A percentile compares a stretch with the other conserved stretches of the same genome.
Evolutionary conservation across 2,329 filamentous ascomycete species (phyloP).

Genomic region (Periglandula ipomoeae): DNA sequence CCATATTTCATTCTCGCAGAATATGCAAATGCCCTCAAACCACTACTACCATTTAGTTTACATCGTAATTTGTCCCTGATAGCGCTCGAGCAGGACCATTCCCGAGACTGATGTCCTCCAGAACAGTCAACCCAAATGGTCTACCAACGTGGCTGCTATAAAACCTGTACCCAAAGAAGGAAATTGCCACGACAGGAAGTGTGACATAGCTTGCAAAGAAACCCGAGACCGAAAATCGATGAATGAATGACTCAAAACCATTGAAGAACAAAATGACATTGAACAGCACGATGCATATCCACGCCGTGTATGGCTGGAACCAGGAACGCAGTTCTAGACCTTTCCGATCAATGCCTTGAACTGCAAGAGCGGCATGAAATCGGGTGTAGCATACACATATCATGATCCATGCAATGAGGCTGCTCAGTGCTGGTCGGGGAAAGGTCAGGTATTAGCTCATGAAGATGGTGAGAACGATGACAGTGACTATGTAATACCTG

Average conservation of each 20-base stretch:
- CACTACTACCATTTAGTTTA: neutral
- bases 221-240: neutral
- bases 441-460: no score
- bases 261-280: neutral
- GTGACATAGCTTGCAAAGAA: neutral
- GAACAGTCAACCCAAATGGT: neutral
- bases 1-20: no score
- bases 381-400: no score
- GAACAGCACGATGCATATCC: no score
- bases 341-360: no score
- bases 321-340: no score
- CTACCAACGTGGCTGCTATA: neutral
- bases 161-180: neutral
- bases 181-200: neutral
- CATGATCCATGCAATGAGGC: no score
- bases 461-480: no score
- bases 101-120: neutral
- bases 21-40: neutral
- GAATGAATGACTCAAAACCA: neutral
- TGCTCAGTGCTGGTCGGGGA: no score
- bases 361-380: neutral
- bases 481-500: no score
- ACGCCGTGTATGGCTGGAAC: no score
- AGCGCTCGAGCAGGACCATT: neutral
- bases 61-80: neutral